phyloP scores from a whole-genome alignment of 2,329 filamentous ascomycete species.

The Ciborinia camelliae region DNA sequence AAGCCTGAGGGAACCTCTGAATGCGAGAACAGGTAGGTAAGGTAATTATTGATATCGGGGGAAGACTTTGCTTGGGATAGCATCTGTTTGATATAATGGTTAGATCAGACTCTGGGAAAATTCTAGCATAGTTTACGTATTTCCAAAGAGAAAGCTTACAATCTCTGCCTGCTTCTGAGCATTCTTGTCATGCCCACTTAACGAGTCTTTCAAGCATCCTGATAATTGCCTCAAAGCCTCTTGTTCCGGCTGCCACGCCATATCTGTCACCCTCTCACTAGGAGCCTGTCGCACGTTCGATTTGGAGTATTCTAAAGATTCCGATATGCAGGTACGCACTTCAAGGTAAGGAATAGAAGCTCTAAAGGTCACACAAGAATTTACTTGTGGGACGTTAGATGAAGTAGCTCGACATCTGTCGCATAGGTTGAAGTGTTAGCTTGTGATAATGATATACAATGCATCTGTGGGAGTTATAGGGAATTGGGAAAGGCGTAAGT shows the following conservation, averaged over 20 bases:
- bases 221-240: constrained; percentile 88
- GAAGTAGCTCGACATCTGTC: constrained; percentile 32
- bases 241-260: constrained; percentile 90
- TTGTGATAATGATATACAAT: background rate
- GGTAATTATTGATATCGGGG: constrained; percentile 95
- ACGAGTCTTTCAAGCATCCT: constrained; percentile 83
- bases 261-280: constrained; percentile 41
- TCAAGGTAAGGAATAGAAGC: constrained; percentile 24
- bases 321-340: constrained; percentile 36
- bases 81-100: constrained; percentile 59
- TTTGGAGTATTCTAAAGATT: constrained; percentile 25
- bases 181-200: constrained; percentile 75
- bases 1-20: constrained; percentile 59
- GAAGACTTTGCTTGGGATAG: constrained; percentile 82
- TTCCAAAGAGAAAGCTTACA: constrained; percentile 51
- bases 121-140: background rate
- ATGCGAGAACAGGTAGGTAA: constrained; percentile 84
- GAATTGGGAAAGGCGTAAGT: background rate
- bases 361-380: constrained; percentile 34
- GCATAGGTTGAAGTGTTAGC: constrained; percentile 24
- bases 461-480: background rate
- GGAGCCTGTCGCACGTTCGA: constrained; percentile 25
- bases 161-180: constrained; percentile 86
- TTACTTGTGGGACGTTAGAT: constrained; percentile 36
- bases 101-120: constrained; percentile 10